Percentiles rank a stretch among this genome's conserved stretches.
Evolutionary conservation across 495 filamentous ascomycete genomes (phyloP).

Genomic region (Trichoderma reesei): DNA sequence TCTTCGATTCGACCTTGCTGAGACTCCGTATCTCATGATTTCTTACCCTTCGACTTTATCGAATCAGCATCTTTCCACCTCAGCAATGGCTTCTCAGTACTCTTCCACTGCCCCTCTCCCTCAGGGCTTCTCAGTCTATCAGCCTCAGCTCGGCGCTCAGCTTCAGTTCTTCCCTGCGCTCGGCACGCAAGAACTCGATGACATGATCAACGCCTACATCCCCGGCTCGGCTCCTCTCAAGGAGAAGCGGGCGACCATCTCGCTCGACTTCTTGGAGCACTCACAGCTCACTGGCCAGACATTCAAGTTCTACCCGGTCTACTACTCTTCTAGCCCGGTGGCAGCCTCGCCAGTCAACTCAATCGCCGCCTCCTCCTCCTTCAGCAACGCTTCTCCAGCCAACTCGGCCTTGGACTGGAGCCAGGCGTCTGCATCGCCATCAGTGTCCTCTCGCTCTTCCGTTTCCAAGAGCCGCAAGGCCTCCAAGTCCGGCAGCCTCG

Average conservation of each 20-base stretch:
- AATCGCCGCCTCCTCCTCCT: not conserved
- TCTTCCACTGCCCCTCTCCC: not conserved
- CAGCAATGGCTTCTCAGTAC: conserved; percentile 5
- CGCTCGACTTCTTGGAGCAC: conserved; percentile 45
- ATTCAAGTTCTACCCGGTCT: conserved; percentile 44
- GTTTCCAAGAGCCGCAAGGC: conserved; percentile 10
- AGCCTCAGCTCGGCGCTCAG: conserved; percentile 38
- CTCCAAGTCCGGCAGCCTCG: conserved; percentile 14
- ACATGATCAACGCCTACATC: conserved; percentile 42
- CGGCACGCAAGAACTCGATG: conserved; percentile 42
- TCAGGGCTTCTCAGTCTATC: conserved; percentile 40
- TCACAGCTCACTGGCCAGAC: conserved; percentile 31
- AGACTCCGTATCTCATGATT: not conserved
- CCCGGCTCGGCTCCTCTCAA: conserved; percentile 37
- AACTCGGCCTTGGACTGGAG: conserved; percentile 31
- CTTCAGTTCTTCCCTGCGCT: conserved; percentile 45
- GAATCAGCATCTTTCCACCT: not conserved
- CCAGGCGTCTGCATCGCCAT: conserved; percentile 20
- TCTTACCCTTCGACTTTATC: not conserved
- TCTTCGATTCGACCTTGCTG: not conserved
- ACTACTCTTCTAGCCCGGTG: conserved; percentile 24
- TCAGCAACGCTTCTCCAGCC: conserved; percentile 30
- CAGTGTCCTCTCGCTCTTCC: conserved; percentile 12
- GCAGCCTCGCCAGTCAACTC: conserved; percentile 27
- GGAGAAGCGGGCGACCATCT: conserved; percentile 43